These are phyloP conservation scores for Crotalaria pallida DNA, from an alignment of 306 rosid species.

Conservation along the genomic window DNA sequence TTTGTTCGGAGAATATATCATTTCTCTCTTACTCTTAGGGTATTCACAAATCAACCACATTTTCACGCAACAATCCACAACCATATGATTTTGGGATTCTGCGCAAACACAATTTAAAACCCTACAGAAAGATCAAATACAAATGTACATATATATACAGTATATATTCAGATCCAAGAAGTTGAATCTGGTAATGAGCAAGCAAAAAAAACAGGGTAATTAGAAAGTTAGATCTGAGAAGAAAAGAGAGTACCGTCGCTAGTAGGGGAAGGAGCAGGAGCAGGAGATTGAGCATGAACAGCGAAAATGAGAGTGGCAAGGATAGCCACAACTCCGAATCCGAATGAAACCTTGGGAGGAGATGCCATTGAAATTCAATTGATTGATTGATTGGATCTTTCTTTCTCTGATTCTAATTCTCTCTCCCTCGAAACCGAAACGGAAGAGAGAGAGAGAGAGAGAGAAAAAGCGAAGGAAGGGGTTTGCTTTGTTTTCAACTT, in stretches of 20 bases:
- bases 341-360: constrained; percentile 24
- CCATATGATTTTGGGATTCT: too few relatives aligned
- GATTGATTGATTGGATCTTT: background rate
- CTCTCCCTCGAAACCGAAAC: background rate
- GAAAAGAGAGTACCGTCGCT: constrained; percentile 50
- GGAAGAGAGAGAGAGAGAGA: background rate
- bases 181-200: background rate
- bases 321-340: constrained; percentile 38
- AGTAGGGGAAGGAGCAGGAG: constrained; percentile 68
- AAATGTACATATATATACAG: too few relatives aligned
- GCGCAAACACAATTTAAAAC: too few relatives aligned
- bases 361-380: background rate
- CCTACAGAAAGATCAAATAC: too few relatives aligned
- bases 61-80: too few relatives aligned
- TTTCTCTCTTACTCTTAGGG: too few relatives aligned
- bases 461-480: background rate
- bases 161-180: background rate
- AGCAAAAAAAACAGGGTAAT: background rate
- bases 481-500: too few relatives aligned
- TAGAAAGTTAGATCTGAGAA: background rate
- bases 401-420: background rate
- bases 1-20: too few relatives aligned
- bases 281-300: constrained; percentile 38
- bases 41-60: too few relatives aligned
- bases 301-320: constrained; percentile 37